Base-by-base conservation (phyloP, 2,329 filamentous ascomycete genomes). In the Fusarium chaquense region DNA sequence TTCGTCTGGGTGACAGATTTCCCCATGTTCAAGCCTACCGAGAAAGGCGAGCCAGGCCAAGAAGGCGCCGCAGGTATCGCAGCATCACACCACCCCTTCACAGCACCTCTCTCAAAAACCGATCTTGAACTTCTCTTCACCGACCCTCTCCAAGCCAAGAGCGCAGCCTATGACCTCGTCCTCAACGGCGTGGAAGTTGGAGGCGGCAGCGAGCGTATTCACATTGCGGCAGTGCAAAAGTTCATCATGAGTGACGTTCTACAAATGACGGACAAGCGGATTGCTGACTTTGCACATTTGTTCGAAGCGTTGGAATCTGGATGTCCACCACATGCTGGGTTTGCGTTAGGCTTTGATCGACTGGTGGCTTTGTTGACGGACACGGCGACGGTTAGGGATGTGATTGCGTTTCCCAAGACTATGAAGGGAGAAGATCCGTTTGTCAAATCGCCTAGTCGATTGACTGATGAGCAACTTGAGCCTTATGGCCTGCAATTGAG, bases 361-460 rank as follows among this genome's bases (percentile, higher is more conserved):
- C 80, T 99, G 50, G 85, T 96, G 40, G 91, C 95, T 1, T 83
- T 97, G 1, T 87, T 99, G 84, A 87, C 91, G 24, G 91, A 90
- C 2, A 90, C 87, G 33, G 85, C 91, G 13, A 94, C 91, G 2
- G 91, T 99, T 5, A 85, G 93, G 63, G 95, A 99, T 81, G 95
- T 99, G 3, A 98, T 99, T 79, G 94, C 94, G 0, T 99, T 99
- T 76, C 97, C 96, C 0, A 99, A 99, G 84, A 94, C 89, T 66
- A 94, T 93, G 65, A 94, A 90, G 77, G 94, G 96, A 1, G 92
- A 97, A 76, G 96, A 99, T 81, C 80, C 89, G 59, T 87, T 97
- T 79, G 93, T 97, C 4, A 89, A 88, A 73, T 93, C 92, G 67
- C 96, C 96, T 0, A 90, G 90, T 52, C 79, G 78, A 67, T 84